These are phyloP conservation scores for Crassisporium funariophilum DNA, from an alignment of 768 basidiomycete genomes.

Conservation along the genomic window DNA sequence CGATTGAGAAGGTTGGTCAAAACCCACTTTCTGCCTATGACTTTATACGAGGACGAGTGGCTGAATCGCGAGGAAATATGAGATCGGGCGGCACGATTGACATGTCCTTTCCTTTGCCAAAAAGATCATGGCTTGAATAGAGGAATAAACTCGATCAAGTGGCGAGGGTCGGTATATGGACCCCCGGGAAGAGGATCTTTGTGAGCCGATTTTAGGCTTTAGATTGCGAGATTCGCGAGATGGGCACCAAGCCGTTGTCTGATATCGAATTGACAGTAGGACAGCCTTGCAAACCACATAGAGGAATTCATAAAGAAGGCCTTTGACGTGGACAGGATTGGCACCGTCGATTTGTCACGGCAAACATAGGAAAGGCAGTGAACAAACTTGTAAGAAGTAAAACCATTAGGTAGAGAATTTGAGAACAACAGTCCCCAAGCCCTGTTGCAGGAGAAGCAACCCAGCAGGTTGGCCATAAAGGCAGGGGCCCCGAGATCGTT, in stretches of 20 bases:
- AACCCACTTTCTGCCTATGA: conserved; percentile 18
- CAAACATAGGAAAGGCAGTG: conserved; percentile 3
- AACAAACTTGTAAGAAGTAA: conserved; percentile 3
- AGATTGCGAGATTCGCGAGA: conserved; percentile 40
- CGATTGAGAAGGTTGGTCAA: conserved; percentile 9
- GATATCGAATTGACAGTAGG: conserved; percentile 17
- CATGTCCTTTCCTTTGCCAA: conserved; percentile 29
- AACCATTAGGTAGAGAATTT: not conserved
- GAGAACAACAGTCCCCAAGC: not conserved
- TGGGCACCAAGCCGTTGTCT: conserved; percentile 16
- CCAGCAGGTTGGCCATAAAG: not conserved
- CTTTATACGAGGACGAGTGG: conserved; percentile 34
- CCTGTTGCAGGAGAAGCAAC: not conserved
- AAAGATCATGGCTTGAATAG: conserved; percentile 28
- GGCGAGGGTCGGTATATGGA: conserved; percentile 22
- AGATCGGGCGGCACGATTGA: conserved; percentile 30
- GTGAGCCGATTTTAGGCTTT: conserved; percentile 27
- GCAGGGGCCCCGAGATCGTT: conserved; percentile 10
- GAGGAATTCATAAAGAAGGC: conserved; percentile 24
- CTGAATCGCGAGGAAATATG: conserved; percentile 25
- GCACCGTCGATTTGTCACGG: conserved; percentile 22
- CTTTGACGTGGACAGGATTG: conserved; percentile 32
- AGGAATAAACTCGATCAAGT: conserved; percentile 20
- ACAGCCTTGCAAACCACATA: conserved; percentile 17
- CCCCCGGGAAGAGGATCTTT: conserved; percentile 27